Base-by-base conservation (phyloP, 768 basidiomycete genomes). In the Cyclocybe aegerita region DNA sequence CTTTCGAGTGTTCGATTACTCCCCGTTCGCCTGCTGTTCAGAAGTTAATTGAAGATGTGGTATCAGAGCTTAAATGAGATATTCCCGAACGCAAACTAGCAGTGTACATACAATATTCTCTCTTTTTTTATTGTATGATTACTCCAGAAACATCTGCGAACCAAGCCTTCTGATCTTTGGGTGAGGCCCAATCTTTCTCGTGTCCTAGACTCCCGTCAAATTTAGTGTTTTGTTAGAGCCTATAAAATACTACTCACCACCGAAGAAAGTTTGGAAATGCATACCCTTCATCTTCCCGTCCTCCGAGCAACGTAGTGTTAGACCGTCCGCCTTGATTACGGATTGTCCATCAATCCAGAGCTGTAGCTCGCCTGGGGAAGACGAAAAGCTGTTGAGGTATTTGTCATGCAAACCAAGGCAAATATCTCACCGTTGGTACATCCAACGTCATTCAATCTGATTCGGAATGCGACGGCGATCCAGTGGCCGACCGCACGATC, bases 201-300 rank as follows among this genome's bases (percentile, higher is more conserved):
- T 78, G 70, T 7, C 84, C 85, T 82, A 53, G 9, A 45, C 44
- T 23, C 23, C 1, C 23, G 54, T 16, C 16, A 30, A 50, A 43
- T 12, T 23, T 36, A 12, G 43, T 7, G 38, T 30, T 30, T 16
- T 9, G 29, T 23, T 39, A n/a, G 36, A 2, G 39, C 33, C 9
- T 11, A 30, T 15, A 15, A 43, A 15, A 17, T 23, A 14, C 12
- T 42, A 59, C 71, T 47, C 57, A 82, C 85, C 86, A 39, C 87
- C 88, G 54, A 91, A 91, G 71, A 90, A 91, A 0, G 88, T 89
- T 65, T 88, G 81, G 44, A 86, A 80, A 62, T 87, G 86, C 63
- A 85, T 79, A 7, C 88, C 88, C 49, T 81, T 81, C 47, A 90
- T 78, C 46, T 67, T 72, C 1, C 75, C 72, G 1, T 69, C 72